phyloP scores from a whole-genome alignment of 169 alveolate genomes.

The Amoebophrya sp. region DNA sequence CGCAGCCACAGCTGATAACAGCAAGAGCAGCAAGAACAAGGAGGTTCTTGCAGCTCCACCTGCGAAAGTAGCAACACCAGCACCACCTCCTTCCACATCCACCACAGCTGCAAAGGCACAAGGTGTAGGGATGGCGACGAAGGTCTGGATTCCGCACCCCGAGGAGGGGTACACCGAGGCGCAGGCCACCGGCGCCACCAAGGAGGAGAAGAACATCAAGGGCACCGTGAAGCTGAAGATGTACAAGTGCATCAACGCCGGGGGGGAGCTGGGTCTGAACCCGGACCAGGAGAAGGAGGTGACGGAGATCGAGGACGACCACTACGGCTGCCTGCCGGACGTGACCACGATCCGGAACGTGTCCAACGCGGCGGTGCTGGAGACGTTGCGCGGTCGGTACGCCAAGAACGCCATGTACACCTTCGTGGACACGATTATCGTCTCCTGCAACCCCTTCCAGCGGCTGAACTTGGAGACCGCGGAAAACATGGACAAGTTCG shows the following conservation, averaged over 20 bases:
- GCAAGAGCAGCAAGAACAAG: no score
- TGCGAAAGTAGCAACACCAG: no score
- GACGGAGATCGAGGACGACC: background rate
- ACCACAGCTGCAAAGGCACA: no score
- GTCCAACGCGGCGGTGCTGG: background rate
- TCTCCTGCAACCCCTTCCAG: constrained; percentile 3
- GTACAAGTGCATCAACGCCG: no score
- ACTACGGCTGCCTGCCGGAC: background rate
- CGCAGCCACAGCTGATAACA: no score
- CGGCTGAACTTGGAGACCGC: background rate
- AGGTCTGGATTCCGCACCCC: background rate
- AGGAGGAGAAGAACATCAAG: background rate
- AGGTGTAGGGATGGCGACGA: background rate
- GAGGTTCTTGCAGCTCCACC: no score
- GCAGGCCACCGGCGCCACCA: background rate
- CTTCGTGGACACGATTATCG: background rate
- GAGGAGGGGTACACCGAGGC: background rate
- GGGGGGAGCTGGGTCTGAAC: background rate
- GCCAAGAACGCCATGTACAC: background rate
- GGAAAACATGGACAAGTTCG: background rate
- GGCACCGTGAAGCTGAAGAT: background rate
- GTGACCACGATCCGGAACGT: background rate
- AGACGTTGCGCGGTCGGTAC: background rate
- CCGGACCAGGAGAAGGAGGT: background rate
- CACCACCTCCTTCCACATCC: no score